Evolutionary conservation across 441 rosid species (phyloP), one percentile per base, ranked within the genome.

Genomic region (Biscutella laevigata): DNA sequence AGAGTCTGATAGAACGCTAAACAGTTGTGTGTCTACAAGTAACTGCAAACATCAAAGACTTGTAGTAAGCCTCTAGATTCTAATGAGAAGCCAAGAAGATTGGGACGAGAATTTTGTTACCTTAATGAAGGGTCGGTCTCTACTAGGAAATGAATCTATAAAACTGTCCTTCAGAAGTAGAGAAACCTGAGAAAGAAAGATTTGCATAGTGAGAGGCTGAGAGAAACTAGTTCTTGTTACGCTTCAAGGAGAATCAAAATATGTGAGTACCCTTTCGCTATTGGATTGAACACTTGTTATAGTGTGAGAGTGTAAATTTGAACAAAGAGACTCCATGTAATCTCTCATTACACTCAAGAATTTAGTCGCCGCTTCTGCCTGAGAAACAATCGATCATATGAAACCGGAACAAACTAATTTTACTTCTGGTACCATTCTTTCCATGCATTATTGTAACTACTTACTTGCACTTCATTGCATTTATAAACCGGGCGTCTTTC

Each of bases 221-320:
- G 53, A 43, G 43, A 39, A 47, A 37, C 11, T 20, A 14, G 45
- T 3, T 19, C 40, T 35, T 11, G 21, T 69, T 40, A 57, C 11
- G 16, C 40, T 5, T 40, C 12, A 36, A 24, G 43, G 49, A 42
- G 41, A 28, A 13, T 35, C 27, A 30, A 41, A 38, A 21, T 34
- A 12, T 36, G 59, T 4, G 53, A 13, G 55, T 68, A 92, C 99
- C 90, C 97, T 81, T 76, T 92, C 99, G 40, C 76, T 63, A 72
- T 81, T 80, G 60, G 97, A 81, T 71, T 88, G 95, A 66, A 92
- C 99, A 62, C 77, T 88, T 44, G 99, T 92, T 77, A 92, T 92
- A 25, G 97, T 76, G 56, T 86, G 92, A 53, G 81, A 81, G 57
- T 81, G 81, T 75, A 88, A 61, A 68, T 92, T 81, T 17, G 84